Conservation (phyloP, 2,329 filamentous ascomycete species). For the Byssochlamys sp. region DNA sequence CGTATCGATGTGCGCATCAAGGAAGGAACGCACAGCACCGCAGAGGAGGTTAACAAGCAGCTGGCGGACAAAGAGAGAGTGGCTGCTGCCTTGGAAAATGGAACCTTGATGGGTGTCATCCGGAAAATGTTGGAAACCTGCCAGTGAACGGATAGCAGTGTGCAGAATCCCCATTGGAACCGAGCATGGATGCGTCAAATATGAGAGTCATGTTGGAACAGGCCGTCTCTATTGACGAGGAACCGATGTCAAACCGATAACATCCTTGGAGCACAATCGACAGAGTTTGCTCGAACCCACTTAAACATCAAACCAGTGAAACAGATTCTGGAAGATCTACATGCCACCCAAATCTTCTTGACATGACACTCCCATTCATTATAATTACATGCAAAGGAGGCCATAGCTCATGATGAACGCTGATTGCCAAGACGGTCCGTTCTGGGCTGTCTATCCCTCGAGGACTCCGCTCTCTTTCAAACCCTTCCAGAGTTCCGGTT, state of each 20-base stretch:
- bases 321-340: background rate
- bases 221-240: background rate
- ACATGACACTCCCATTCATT: background rate
- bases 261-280: background rate
- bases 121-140: constrained; percentile 90
- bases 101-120: constrained; percentile 75
- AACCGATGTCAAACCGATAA: background rate
- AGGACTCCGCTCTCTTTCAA: constrained; percentile 82
- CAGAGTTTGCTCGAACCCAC: background rate
- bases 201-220: background rate
- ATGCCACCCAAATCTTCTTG: background rate
- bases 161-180: too few relatives aligned
- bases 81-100: constrained; percentile 87
- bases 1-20: constrained; percentile 89
- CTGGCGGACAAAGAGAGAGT: constrained; percentile 93
- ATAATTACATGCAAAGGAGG: constrained; percentile 14
- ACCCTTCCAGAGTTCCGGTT: constrained; percentile 82
- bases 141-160: constrained; percentile 35
- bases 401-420: constrained; percentile 1
- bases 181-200: too few relatives aligned
- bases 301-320: background rate
- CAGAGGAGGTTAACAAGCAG: constrained; percentile 94
- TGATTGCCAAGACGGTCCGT: background rate
- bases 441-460: constrained; percentile 41
- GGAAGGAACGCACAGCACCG: constrained; percentile 88